Conservation (phyloP, 305 asterid genomes). For the Fraxinus albicans region DNA sequence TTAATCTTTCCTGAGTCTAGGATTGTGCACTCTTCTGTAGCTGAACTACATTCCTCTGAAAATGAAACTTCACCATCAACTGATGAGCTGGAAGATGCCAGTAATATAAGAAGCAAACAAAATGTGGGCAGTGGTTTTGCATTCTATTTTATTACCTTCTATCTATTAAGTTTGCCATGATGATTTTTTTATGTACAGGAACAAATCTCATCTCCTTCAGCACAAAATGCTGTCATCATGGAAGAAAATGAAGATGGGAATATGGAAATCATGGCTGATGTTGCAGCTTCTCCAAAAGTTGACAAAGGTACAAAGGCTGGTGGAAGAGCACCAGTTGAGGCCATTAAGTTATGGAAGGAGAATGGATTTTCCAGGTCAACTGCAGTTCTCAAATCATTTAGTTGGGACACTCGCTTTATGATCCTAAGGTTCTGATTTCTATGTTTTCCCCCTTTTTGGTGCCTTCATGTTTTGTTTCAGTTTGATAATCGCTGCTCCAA, state of each 20-base stretch:
- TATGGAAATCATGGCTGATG: slow-evolving; percentile 35
- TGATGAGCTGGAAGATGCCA: slow-evolving; percentile 42
- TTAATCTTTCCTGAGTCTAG: slow-evolving; percentile 36
- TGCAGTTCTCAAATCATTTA: background rate
- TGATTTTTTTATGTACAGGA: slow-evolving; percentile 41
- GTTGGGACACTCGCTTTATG: background rate
- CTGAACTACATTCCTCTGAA: slow-evolving; percentile 47
- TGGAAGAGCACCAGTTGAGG: slow-evolving; percentile 61
- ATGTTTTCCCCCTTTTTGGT: background rate
- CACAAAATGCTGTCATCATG: slow-evolving; percentile 25
- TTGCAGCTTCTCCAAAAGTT: slow-evolving; percentile 41
- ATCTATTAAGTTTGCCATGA: slow-evolving; percentile 1
- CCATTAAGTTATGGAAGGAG: slow-evolving; percentile 66
- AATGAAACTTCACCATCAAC: slow-evolving; percentile 32
- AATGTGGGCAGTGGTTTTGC: slow-evolving; percentile 36
- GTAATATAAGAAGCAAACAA: slow-evolving; percentile 26
- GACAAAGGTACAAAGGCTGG: slow-evolving; percentile 59
- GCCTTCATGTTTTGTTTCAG: slow-evolving; percentile 34
- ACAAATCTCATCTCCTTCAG: slow-evolving; percentile 31
- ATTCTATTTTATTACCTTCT: slow-evolving; percentile 4
- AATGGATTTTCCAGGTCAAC: slow-evolving; percentile 87
- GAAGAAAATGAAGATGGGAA: slow-evolving; percentile 37
- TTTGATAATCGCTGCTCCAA: slow-evolving; percentile 82
- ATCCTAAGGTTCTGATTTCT: slow-evolving; percentile 11
- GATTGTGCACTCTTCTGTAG: slow-evolving; percentile 61